Evolutionary conservation across 129 eudicot species (phyloP), one percentile per base, ranked within the genome.

Genomic region (Tanacetum coccineum): DNA sequence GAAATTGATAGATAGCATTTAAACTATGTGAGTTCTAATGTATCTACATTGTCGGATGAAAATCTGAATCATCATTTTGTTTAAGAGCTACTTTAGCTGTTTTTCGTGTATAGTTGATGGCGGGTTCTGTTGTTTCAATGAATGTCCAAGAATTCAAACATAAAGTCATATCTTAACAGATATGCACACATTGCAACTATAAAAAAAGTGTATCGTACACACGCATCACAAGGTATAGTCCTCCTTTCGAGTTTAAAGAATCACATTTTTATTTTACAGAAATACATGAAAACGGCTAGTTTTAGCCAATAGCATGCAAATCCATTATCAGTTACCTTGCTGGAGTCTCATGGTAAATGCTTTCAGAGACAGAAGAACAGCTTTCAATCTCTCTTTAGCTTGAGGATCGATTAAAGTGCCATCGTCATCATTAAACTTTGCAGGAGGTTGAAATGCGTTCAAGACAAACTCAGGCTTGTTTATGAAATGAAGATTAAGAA

Each of bases 401-500:
- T 49, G 67, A 18, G 76, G 79, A 64, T 88, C 93, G 6, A 79
- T 71, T 55, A 88, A 58, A 77, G 81, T 81, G 40, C 93, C 85
- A 15, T 85, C 86, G 5, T 36, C 39, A 30, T 48, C 22, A 15
- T 83, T 89, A 25, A 88, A 88, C 74, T 85, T 85, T 4, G 83
- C 51, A 44, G 96, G 96, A 71, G 76, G 62, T 59, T 81, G 72
- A 53, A 78, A 81, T 7, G 81, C 89, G 3, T 81, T 60, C 18
- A 88, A 56, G 73, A 76, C 69, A 67, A 88, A 81, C 72, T 85
- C 89, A 0, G 96, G 93, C 70, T 85, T 88, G 30, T 88, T 88
- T 22, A 88, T 81, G 75, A 88, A 85, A 73, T 88, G 96, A 65
- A 88, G 85, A 49, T 85, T 85, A 20, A 88, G 78, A 66, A 32